Percentiles rank a stretch among this genome's conserved stretches.
Conservation (phyloP, 1,284 basidiomycete genomes). For the Melampsora occidentalis region DNA sequence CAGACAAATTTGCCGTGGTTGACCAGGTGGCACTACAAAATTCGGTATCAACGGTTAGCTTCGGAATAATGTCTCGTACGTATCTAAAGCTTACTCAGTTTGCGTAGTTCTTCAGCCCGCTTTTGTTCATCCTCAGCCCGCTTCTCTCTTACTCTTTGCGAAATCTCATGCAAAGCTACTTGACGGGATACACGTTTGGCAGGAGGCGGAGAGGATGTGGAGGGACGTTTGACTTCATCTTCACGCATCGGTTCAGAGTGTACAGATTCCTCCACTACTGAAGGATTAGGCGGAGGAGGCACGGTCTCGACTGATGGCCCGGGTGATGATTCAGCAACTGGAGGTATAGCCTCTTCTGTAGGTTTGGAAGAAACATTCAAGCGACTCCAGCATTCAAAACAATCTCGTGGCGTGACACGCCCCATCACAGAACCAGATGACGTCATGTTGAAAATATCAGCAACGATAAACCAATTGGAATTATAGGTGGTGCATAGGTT, state of each 20-base stretch:
- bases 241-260: neutral
- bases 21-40: constrained; percentile 3
- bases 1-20: constrained; percentile 25
- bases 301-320: constrained; percentile 8
- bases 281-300: constrained; percentile 8
- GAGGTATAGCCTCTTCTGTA: neutral
- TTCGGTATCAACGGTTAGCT: neutral
- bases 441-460: constrained; percentile 30
- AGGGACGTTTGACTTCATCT: neutral
- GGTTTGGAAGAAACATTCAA: constrained; percentile 5
- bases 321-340: constrained; percentile 3
- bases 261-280: neutral
- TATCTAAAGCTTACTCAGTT: constrained; percentile 14
- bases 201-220: constrained; percentile 7
- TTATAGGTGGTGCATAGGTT: constrained; percentile 21
- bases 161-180: constrained; percentile 27
- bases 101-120: neutral
- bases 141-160: constrained; percentile 26
- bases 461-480: constrained; percentile 33
- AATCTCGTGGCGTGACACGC: constrained; percentile 19
- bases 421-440: neutral
- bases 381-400: constrained; percentile 35
- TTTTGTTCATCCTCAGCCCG: neutral
- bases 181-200: constrained; percentile 29
- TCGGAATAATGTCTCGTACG: neutral